A percentile compares a stretch with the other conserved stretches of the same genome.
phyloP scores from a whole-genome alignment of 1,139 yeast genomes.

The Hyphopichia buzzinii region DNA sequence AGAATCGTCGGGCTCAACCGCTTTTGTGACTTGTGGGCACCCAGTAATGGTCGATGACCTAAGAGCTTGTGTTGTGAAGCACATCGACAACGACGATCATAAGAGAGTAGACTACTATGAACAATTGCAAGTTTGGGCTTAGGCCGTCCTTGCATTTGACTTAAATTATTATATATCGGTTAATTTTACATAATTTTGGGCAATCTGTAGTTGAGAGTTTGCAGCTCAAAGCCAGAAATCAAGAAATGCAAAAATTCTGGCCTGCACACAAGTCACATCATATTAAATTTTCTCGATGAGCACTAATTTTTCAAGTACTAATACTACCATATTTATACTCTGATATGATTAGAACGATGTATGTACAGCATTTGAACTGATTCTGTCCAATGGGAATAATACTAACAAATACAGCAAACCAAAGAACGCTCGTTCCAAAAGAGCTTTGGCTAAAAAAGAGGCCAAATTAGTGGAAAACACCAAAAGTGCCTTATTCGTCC shows the following conservation, averaged over 20 bases:
- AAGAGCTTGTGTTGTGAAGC: constrained; percentile 29
- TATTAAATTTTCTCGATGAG: neutral
- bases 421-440: constrained; percentile 92
- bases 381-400: no score
- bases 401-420: constrained; percentile 44
- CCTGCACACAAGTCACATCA: neutral
- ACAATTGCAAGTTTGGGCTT: constrained; percentile 47
- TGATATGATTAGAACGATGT: constrained; percentile 67
- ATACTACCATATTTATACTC: no score
- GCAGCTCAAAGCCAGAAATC: no score
- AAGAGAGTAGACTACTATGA: constrained; percentile 49
- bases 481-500: constrained; percentile 86
- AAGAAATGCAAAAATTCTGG: no score
- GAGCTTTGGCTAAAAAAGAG: constrained; percentile 87
- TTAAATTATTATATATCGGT: no score
- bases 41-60: constrained; percentile 51
- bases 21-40: constrained; percentile 49
- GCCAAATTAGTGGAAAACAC: constrained; percentile 88
- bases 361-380: no score
- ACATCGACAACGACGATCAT: constrained; percentile 22
- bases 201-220: no score
- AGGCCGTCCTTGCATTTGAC: no score
- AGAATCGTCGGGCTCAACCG: constrained; percentile 39
- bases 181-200: no score
- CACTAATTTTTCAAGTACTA: no score